These are phyloP conservation scores for Aureobasidium sp. DNA, from an alignment of 2,329 filamentous ascomycete genomes.

Conservation along the genomic window DNA sequence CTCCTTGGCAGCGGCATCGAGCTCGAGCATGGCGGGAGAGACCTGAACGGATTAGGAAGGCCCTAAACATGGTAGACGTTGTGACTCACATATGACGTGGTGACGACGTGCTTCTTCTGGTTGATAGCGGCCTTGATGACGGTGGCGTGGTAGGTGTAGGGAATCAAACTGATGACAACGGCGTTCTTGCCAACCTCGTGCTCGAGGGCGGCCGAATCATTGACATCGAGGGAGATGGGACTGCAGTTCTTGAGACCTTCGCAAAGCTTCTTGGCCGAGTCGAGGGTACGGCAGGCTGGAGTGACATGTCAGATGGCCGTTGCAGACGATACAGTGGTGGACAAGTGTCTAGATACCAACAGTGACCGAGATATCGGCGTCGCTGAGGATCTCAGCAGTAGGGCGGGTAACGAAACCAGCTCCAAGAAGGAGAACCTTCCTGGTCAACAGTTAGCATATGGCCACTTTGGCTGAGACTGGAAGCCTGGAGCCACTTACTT, in stretches of 20 bases:
- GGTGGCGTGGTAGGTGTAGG: slow-evolving; percentile 79
- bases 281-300: slow-evolving; percentile 72
- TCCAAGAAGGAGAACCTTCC: slow-evolving; percentile 43
- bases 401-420: slow-evolving; percentile 49
- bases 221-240: slow-evolving; percentile 79
- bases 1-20: slow-evolving; percentile 73
- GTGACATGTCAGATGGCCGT: neutral
- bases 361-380: slow-evolving; percentile 49
- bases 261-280: slow-evolving; percentile 65
- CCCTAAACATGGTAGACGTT: neutral
- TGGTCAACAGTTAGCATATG: slow-evolving; percentile 15
- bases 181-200: slow-evolving; percentile 65
- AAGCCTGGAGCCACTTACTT: slow-evolving; percentile 26
- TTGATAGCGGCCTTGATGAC: slow-evolving; percentile 92
- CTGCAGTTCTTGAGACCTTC: slow-evolving; percentile 63
- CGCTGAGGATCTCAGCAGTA: slow-evolving; percentile 51
- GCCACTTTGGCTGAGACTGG: neutral
- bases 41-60: neutral
- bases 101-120: slow-evolving; percentile 93
- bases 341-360: slow-evolving; percentile 36
- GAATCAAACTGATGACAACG: slow-evolving; percentile 58
- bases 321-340: neutral
- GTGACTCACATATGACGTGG: slow-evolving; percentile 68
- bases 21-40: slow-evolving; percentile 83
- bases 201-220: slow-evolving; percentile 66